Evolutionary conservation across 106 monocot genomes (phyloP), one percentile per base, ranked within the genome.

Genomic region (Apostasia ramifera): DNA sequence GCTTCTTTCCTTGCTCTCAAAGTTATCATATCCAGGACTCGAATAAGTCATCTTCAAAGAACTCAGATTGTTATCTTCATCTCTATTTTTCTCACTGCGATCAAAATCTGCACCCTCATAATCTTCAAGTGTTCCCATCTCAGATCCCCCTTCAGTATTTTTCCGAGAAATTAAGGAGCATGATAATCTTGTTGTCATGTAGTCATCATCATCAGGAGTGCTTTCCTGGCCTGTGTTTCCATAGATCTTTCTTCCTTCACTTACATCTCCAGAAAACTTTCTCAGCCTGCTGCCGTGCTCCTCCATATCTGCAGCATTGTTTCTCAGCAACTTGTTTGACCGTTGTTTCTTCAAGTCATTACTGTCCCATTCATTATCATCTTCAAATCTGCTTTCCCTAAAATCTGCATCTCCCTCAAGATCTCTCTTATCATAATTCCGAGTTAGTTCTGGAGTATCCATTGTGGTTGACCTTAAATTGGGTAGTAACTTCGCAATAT

Each of bases 141-240:
- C 88, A 41, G 44, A n/a, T 61, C 81, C 77, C 49, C 82, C 93
- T 8, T 83, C 85, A 6, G 61, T 26, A 71, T 61, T 87, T 72
- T 73, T 91, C 55, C 85, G 88, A 11, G 70, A 56, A 49, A 59
- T 46, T 77, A 83, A 88, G 40, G 85, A 81, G 2, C 85, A 74
- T 1, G 85, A 83, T 5, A 81, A 83, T 66, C 76, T 83, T 55
- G 59, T 88, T 5, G 10, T 46, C 12, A 74, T 74, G 46, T 87
- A 86, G 12, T 89, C 84, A 70, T 81, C 89, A 26, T 93, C 86
- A 50, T 86, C 85, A 44, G 71, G 67, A 58, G 76, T 83, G 40
- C 67, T 84, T 10, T 47, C 71, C 44, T 60, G 69, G 59, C 70
- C 73, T 13, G 78, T 78, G 51, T 76, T 47, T 42, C 47, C 72